Evolutionary conservation across 2,329 filamentous ascomycete genomes (phyloP).

Genomic region (Cercospora sp.): DNA sequence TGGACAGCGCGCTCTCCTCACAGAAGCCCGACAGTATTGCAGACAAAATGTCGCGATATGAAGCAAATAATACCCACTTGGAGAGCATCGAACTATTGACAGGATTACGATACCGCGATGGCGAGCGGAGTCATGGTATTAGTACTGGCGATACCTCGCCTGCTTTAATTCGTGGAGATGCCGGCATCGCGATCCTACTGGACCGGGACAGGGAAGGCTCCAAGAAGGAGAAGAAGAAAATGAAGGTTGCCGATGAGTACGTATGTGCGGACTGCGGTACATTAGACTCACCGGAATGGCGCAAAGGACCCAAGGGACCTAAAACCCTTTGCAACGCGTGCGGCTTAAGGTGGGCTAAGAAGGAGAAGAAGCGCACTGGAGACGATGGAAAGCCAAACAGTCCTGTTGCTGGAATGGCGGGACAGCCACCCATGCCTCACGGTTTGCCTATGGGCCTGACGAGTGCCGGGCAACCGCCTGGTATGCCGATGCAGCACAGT

Average conservation of each 20-base stretch:
- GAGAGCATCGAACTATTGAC: constrained; percentile 94
- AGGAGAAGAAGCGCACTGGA: constrained; percentile 41
- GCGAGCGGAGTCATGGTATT: constrained; percentile 83
- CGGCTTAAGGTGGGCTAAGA: constrained; percentile 54
- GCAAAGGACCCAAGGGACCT: constrained; percentile 86
- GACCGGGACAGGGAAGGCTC: constrained; percentile 78
- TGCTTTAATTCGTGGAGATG: constrained; percentile 79
- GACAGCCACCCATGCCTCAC: constrained; percentile 20
- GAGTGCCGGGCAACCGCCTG: constrained; percentile 24
- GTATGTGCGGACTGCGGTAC: constrained; percentile 96
- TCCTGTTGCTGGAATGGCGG: constrained; percentile 19
- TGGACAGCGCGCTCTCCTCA: constrained; percentile 68
- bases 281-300: constrained; percentile 91
- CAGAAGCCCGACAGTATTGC: constrained; percentile 72
- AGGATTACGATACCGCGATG: constrained; percentile 81
- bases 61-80: constrained; percentile 68
- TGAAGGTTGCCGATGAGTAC: constrained; percentile 81
- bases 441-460: constrained; percentile 22
- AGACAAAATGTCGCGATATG: constrained; percentile 82
- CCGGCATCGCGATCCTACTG: constrained; percentile 77
- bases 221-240: constrained; percentile 86
- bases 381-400: constrained; percentile 31
- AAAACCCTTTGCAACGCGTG: constrained; percentile 97
- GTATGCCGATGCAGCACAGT: constrained; percentile 29
- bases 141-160: constrained; percentile 83